A percentile compares a stretch with the other conserved stretches of the same genome.
Evolutionary conservation across 2,329 filamentous ascomycete genomes (phyloP).

Genomic region (Xylaria sp.): DNA sequence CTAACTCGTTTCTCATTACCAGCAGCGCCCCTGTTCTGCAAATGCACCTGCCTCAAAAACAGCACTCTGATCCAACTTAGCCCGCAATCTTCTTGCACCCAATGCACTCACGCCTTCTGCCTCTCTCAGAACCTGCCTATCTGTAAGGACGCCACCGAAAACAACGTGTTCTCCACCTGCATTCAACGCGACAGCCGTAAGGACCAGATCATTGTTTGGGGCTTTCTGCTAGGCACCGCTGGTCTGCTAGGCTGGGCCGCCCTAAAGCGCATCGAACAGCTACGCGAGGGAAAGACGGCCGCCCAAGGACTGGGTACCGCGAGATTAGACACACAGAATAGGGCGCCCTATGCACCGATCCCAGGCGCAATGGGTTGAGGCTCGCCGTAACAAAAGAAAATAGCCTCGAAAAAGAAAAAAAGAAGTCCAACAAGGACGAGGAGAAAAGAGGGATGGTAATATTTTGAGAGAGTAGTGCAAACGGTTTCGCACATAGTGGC

Average conservation of each 20-base stretch:
- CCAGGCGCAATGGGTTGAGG: not conserved
- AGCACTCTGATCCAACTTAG: constrained; percentile 69
- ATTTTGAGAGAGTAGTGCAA: too few species aligned
- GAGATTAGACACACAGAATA: not conserved
- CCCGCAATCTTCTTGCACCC: constrained; percentile 57
- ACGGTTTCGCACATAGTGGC: too few species aligned
- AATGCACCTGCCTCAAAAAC: constrained; percentile 73
- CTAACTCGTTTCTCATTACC: too few species aligned
- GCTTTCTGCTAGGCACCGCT: constrained; percentile 63
- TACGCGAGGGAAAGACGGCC: constrained; percentile 41
- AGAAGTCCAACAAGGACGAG: too few species aligned
- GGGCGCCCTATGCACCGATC: constrained; percentile 40
- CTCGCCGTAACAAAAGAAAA: too few species aligned
- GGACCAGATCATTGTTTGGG: constrained; percentile 70
- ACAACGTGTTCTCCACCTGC: constrained; percentile 66
- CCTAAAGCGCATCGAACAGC: constrained; percentile 54
- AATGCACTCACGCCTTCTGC: constrained; percentile 70
- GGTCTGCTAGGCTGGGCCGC: constrained; percentile 66
- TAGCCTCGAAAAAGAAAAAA: too few species aligned
- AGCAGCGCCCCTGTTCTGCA: constrained; percentile 70
- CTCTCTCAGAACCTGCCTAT: constrained; percentile 64
- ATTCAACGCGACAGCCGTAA: constrained; percentile 72
- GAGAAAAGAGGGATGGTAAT: too few species aligned
- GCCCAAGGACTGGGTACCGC: too few species aligned
- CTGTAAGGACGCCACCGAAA: constrained; percentile 66